Conservation (phyloP, 2,329 filamentous ascomycete species). For the Sporothrix humicola region DNA sequence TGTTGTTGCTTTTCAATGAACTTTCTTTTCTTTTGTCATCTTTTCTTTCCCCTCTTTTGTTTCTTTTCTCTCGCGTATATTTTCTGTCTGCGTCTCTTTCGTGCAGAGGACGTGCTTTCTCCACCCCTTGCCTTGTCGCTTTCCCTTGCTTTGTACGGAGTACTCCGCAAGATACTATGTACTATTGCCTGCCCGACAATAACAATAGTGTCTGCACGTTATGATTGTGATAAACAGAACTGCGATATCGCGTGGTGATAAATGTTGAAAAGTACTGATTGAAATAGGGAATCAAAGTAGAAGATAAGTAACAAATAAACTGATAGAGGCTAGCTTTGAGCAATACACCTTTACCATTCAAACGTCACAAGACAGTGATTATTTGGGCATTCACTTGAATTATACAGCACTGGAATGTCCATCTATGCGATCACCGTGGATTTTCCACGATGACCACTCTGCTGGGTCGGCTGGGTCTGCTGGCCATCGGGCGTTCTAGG, state of each 20-base stretch:
- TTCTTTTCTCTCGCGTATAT: neutral
- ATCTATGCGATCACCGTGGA: neutral
- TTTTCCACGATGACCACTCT: neutral
- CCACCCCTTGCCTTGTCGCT: neutral
- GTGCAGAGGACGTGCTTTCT: neutral
- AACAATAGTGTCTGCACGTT: neutral
- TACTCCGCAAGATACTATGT: too few species aligned
- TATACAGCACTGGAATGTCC: neutral
- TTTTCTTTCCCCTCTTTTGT: neutral
- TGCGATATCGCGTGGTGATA: neutral
- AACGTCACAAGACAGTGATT: too few species aligned
- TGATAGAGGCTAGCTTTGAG: too few species aligned
- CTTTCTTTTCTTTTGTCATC: neutral
- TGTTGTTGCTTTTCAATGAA: neutral
- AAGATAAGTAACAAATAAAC: neutral
- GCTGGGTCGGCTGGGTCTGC: neutral
- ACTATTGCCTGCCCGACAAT: too few species aligned
- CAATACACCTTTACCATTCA: too few species aligned
- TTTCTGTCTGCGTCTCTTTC: neutral
- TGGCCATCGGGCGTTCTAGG: neutral
- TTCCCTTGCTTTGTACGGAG: too few species aligned
- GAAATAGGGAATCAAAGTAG: neutral
- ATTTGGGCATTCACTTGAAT: too few species aligned
- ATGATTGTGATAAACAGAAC: neutral
- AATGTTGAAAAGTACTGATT: too few species aligned